A percentile compares a stretch with the other conserved stretches of the same genome.
Evolutionary conservation across 768 basidiomycete genomes (phyloP).

Genomic region (Suillus sp.): DNA sequence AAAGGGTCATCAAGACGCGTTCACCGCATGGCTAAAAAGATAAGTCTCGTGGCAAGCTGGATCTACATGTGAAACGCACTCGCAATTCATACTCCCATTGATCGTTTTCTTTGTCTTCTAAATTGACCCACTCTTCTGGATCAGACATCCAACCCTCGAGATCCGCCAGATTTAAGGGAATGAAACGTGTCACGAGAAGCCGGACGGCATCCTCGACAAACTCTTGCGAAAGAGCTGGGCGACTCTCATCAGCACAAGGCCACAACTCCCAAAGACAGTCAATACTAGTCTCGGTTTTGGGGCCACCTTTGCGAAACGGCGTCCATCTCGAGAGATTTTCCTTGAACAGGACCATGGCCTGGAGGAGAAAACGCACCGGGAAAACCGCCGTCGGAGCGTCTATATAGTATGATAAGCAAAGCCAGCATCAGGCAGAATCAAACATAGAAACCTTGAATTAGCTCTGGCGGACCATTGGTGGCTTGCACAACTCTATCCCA

Average conservation of each 20-base stretch:
- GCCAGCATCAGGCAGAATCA: background rate
- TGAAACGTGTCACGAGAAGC: slow-evolving; percentile 79
- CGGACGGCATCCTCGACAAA: slow-evolving; percentile 76
- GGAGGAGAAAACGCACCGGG: slow-evolving; percentile 80
- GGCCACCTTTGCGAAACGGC: slow-evolving; percentile 60
- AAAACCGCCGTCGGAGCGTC: slow-evolving; percentile 66
- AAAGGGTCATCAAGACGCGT: slow-evolving; percentile 82
- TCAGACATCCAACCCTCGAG: slow-evolving; percentile 83
- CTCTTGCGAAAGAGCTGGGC: slow-evolving; percentile 59
- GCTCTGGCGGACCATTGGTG: slow-evolving; percentile 51
- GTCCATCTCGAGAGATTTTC: slow-evolving; percentile 82
- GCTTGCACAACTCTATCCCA: slow-evolving; percentile 81
- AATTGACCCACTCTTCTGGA: slow-evolving; percentile 93
- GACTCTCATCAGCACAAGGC: slow-evolving; percentile 18
- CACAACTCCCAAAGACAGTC: slow-evolving; percentile 7
- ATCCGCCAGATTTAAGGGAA: slow-evolving; percentile 82
- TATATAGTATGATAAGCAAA: slow-evolving; percentile 27
- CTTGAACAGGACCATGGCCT: slow-evolving; percentile 85
- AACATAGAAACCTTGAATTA: slow-evolving; percentile 55
- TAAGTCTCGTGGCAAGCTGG: slow-evolving; percentile 4
- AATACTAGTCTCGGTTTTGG: slow-evolving; percentile 60
- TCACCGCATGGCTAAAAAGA: slow-evolving; percentile 81
- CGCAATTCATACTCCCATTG: slow-evolving; percentile 94
- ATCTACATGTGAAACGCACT: slow-evolving; percentile 46
- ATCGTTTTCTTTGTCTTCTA: slow-evolving; percentile 87